A percentile compares a stretch with the other conserved stretches of the same genome.
Conservation (phyloP, 140 eudicot species). For the Erigeron philadelphicus region DNA sequence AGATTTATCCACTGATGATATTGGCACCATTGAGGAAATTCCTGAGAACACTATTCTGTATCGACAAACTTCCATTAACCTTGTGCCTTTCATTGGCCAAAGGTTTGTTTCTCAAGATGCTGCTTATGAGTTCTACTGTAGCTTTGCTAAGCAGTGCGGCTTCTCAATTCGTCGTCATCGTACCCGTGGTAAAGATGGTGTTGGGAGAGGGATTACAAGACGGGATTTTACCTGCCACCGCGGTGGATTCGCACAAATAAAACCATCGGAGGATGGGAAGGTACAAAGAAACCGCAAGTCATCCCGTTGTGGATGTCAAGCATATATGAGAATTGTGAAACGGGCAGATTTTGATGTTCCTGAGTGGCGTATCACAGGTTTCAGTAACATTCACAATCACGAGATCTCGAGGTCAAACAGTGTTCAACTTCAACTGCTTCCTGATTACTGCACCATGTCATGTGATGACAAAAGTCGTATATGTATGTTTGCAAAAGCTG, state of each 20-base stretch:
- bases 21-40: slow-evolving; percentile 67
- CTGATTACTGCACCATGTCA: slow-evolving; percentile 61
- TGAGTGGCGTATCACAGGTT: slow-evolving; percentile 88
- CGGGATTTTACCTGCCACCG: slow-evolving; percentile 89
- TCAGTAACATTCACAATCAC: slow-evolving; percentile 68
- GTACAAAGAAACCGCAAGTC: slow-evolving; percentile 75
- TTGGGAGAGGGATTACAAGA: slow-evolving; percentile 78
- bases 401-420: slow-evolving; percentile 57
- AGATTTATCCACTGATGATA: slow-evolving; percentile 73
- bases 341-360: slow-evolving; percentile 72
- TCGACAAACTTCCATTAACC: slow-evolving; percentile 72
- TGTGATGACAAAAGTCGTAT: slow-evolving; percentile 83
- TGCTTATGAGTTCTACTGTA: slow-evolving; percentile 82
- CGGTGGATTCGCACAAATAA: slow-evolving; percentile 73
- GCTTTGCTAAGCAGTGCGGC: slow-evolving; percentile 83
- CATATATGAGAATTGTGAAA: slow-evolving; percentile 68
- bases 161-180: slow-evolving; percentile 82
- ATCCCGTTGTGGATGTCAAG: slow-evolving; percentile 87
- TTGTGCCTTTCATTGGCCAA: slow-evolving; percentile 74
- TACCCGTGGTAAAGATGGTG: slow-evolving; percentile 87
- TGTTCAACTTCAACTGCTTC: slow-evolving; percentile 46
- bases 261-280: slow-evolving; percentile 69
- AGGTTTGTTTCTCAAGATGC: slow-evolving; percentile 90
- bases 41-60: slow-evolving; percentile 69
- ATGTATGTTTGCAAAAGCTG: slow-evolving; percentile 85